A percentile compares a stretch with the other conserved stretches of the same genome.
Conservation (phyloP, 139 green algal genomes). For the Mesotaenium endlicherianum region DNA sequence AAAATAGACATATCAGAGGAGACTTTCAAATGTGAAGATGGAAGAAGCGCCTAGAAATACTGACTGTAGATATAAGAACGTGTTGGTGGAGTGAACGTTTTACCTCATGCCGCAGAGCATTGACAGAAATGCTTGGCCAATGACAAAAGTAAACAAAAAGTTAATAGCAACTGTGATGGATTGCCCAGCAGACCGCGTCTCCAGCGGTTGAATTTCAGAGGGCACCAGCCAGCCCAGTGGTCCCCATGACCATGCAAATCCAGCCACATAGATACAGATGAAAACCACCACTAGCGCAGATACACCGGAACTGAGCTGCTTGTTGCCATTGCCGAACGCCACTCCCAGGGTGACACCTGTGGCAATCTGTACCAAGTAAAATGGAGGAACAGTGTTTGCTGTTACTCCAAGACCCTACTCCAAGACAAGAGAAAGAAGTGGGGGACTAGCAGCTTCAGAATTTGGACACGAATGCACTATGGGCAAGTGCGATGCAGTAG, state of each 20-base stretch:
- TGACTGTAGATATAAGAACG: too few relatives aligned
- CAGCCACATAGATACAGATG: constrained; percentile 73
- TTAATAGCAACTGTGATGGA: constrained; percentile 40
- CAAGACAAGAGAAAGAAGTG: too few relatives aligned
- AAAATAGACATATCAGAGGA: too few relatives aligned
- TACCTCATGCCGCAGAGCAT: constrained; percentile 45
- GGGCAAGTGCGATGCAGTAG: too few relatives aligned
- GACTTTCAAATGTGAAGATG: too few relatives aligned
- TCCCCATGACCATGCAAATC: constrained; percentile 74
- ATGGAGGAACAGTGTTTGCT: too few relatives aligned
- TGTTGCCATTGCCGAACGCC: constrained; percentile 17
- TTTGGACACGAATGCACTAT: too few relatives aligned
- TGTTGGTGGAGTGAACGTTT: too few relatives aligned
- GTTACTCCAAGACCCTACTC: too few relatives aligned
- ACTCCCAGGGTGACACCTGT: constrained; percentile 37
- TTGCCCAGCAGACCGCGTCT: constrained; percentile 40
- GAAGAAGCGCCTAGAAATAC: too few relatives aligned
- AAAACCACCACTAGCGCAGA: constrained; percentile 61
- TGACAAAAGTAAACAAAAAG: constrained; percentile 48
- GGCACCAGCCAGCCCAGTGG: constrained; percentile 66
- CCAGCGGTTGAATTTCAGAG: constrained; percentile 48
- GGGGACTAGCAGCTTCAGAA: too few relatives aligned
- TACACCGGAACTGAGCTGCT: constrained; percentile 20
- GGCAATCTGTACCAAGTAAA: constrained; percentile 14
- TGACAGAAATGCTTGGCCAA: constrained; percentile 44